Base-by-base conservation (phyloP, 2,329 filamentous ascomycete species). In the Magnaporthiopsis rhizophila region DNA sequence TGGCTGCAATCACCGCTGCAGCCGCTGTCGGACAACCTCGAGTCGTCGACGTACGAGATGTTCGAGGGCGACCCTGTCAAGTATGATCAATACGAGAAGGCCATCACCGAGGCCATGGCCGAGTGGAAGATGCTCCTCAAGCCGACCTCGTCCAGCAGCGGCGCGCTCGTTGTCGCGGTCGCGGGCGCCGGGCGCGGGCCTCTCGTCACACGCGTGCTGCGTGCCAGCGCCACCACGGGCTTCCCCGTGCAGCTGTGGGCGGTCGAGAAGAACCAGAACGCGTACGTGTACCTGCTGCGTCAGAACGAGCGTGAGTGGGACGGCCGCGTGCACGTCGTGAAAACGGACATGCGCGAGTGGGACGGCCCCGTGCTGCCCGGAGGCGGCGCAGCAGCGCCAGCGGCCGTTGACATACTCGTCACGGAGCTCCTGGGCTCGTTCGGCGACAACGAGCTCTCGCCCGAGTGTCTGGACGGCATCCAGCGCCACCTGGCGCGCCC, bases 21-120 rank as follows among this genome's bases (percentile, higher is more conserved):
- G 74, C 95, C 95, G 0, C 82, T 99, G 18, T 94, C 94, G 0
- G 95, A 99, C 75, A 99, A 99, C 70, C 83, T 99, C 18, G 96
- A 99, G 74, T 97, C 92, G 60, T 90, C 96, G 58, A 99, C 95
- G 0, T 99, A 99, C 75, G 95, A 99, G 74, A 94, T 98, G 2
- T 99, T 99, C 71, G 95, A 99, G 75, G 96, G 96, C 69, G 96
- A 99, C 68, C 95, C 95, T 0, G 90, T 99, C 77, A 99, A 99
- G 77, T 99, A 99, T 74, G 88, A 92, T 68, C 96, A 94, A 82
- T 99, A 99, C 73, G 92, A 98, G 74, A 82, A 84, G 59, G 95
- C 95, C 18, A 89, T 96, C 65, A 85, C 86, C 4, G 86, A 90
- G 68, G 94, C 95, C 0, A 81, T 99, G 67, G 82, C 79, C 15